A percentile compares a stretch with the other conserved stretches of the same genome.
Conservation (phyloP, 2,329 filamentous ascomycete species). For the Hortaea sp. region DNA sequence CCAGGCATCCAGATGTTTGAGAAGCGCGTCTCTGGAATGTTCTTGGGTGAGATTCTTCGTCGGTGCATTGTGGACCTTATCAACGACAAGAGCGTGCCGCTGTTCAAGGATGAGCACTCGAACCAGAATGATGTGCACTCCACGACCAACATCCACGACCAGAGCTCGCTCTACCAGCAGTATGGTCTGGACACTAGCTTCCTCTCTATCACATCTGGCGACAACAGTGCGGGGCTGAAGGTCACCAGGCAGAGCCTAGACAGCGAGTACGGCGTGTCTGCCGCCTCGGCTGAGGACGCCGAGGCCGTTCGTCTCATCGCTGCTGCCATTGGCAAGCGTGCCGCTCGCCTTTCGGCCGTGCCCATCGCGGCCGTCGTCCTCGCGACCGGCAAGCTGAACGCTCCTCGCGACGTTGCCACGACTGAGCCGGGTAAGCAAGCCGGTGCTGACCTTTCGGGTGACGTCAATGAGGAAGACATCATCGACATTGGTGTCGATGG, state of each 20-base stretch:
- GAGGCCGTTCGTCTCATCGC: conserved; percentile 77
- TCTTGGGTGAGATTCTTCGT: conserved; percentile 86
- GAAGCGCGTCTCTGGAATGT: conserved; percentile 97
- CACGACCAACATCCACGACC: conserved; percentile 56
- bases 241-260: conserved; percentile 70
- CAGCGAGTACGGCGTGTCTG: conserved; percentile 63
- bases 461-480: conserved; percentile 50
- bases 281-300: conserved; percentile 72
- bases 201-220: conserved; percentile 75
- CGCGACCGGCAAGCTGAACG: conserved; percentile 60
- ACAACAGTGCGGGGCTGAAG: conserved; percentile 61
- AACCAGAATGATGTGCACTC: conserved; percentile 57
- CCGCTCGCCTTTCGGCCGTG: conserved; percentile 77
- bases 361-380: conserved; percentile 78
- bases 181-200: conserved; percentile 91
- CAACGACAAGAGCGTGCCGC: conserved; percentile 52
- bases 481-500: conserved; percentile 93
- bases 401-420: conserved; percentile 24
- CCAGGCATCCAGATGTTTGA: conserved; percentile 98
- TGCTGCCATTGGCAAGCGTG: conserved; percentile 74
- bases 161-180: conserved; percentile 60
- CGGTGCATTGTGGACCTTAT: conserved; percentile 64
- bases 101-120: conserved; percentile 70
- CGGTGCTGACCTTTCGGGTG: conserved; percentile 1
- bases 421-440: conserved; percentile 9